These are phyloP conservation scores for Curvularia spicifera DNA, from an alignment of 2,329 filamentous ascomycete species.

Conservation along the genomic window DNA sequence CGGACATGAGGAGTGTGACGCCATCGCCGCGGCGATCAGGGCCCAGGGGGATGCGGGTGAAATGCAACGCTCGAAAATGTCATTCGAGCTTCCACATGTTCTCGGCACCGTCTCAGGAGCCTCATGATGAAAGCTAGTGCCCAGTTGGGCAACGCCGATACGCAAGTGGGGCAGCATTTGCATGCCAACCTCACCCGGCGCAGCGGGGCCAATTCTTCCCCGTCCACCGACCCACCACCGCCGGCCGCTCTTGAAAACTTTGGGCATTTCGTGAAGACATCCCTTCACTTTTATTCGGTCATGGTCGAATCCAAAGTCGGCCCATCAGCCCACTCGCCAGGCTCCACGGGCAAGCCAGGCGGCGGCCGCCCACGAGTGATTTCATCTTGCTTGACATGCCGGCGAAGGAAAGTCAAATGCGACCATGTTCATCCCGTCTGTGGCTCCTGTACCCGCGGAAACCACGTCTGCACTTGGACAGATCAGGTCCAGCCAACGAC, in stretches of 20 bases:
- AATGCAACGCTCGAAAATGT: background rate
- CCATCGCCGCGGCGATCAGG: background rate
- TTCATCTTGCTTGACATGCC: conserved; percentile 49
- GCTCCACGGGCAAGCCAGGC: conserved; percentile 31
- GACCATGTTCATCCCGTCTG: conserved; percentile 49
- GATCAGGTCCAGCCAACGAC: conserved; percentile 34
- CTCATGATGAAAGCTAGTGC: conserved; percentile 12
- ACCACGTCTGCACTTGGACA: conserved; percentile 47
- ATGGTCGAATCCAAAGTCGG: conserved; percentile 37
- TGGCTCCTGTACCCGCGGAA: conserved; percentile 47
- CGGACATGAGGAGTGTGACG: background rate
- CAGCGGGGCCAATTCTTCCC: conserved; percentile 19
- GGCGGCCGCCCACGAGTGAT: conserved; percentile 48
- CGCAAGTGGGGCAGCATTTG: conserved; percentile 16
- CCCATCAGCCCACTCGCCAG: conserved; percentile 35
- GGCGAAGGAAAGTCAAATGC: conserved; percentile 49
- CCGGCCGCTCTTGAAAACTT: conserved; percentile 19
- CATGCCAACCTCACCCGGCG: conserved; percentile 4
- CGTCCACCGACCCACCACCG: conserved; percentile 20
- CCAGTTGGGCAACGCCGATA: conserved; percentile 9
- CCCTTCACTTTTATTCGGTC: conserved; percentile 10
- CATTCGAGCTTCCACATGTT: background rate
- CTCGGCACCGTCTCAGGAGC: conserved; percentile 1
- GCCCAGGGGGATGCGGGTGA: background rate
- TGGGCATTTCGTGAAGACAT: conserved; percentile 15